Conservation (phyloP, 495 filamentous ascomycete genomes). For the Halenospora varia region DNA sequence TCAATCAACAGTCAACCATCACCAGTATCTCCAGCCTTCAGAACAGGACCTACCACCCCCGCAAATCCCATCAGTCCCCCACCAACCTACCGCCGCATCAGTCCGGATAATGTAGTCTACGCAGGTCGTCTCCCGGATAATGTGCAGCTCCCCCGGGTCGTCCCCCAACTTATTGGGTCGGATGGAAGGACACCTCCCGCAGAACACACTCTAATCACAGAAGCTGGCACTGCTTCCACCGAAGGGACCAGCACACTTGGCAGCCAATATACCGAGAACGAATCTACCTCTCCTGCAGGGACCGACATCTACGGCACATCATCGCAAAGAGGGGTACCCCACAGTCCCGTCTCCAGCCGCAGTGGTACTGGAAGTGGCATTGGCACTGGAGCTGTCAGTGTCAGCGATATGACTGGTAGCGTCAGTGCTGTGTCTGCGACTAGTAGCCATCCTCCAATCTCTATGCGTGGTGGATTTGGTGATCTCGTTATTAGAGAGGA, state of each 20-base stretch:
- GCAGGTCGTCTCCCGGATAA: slow-evolving; percentile 46
- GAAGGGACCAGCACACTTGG: slow-evolving; percentile 32
- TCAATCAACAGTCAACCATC: slow-evolving; percentile 10
- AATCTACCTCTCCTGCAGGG: slow-evolving; percentile 27
- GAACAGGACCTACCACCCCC: slow-evolving; percentile 13
- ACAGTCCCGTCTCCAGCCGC: slow-evolving; percentile 2
- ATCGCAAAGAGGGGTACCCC: not conserved
- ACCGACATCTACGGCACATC: slow-evolving; percentile 13
- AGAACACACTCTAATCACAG: slow-evolving; percentile 16
- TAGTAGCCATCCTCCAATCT: no score
- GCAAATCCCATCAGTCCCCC: slow-evolving; percentile 29
- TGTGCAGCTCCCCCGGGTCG: slow-evolving; percentile 37
- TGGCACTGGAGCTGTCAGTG: not conserved
- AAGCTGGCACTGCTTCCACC: slow-evolving; percentile 18
- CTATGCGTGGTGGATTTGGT: not conserved
- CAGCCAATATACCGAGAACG: slow-evolving; percentile 47
- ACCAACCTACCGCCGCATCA: slow-evolving; percentile 37
- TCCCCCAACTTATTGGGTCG: slow-evolving; percentile 34
- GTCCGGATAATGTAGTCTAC: slow-evolving; percentile 45
- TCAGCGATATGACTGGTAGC: not conserved
- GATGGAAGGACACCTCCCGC: slow-evolving; percentile 26
- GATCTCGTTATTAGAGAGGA: not conserved
- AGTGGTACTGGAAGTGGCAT: not conserved
- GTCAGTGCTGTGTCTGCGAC: no score
- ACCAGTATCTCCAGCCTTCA: slow-evolving; percentile 18